A percentile compares a stretch with the other conserved stretches of the same genome.
Evolutionary conservation across 1,284 basidiomycete genomes (phyloP).

Genomic region (Tilletia caries): DNA sequence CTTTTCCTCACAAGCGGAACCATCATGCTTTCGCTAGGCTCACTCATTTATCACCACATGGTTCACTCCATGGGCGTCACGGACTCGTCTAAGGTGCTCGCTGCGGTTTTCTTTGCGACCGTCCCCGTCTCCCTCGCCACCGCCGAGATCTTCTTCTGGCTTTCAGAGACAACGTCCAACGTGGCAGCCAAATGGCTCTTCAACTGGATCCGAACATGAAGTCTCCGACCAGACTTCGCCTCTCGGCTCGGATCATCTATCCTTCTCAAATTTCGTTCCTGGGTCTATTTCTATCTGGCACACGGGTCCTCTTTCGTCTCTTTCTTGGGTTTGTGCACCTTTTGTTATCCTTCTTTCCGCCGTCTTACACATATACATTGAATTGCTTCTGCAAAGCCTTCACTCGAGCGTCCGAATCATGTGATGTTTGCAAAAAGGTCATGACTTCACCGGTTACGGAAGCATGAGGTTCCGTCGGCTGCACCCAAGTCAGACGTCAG

Average conservation of each 20-base stretch:
- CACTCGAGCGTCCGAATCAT: too few species aligned
- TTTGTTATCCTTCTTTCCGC: not conserved
- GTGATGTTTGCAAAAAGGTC: too few species aligned
- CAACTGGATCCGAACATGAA: slow-evolving; percentile 3
- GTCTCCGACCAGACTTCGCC: too few species aligned
- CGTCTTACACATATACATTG: too few species aligned
- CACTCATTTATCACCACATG: slow-evolving; percentile 14
- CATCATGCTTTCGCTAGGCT: slow-evolving; percentile 14
- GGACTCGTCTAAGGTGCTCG: not conserved
- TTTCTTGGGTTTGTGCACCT: not conserved
- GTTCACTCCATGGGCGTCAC: not conserved
- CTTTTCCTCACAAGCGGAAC: slow-evolving; percentile 11
- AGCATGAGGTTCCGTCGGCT: too few species aligned
- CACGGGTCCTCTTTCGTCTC: too few species aligned
- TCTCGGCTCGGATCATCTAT: too few species aligned
- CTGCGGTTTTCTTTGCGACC: slow-evolving; percentile 9
- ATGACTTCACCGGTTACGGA: too few species aligned
- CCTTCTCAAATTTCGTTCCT: too few species aligned
- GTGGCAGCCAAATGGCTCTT: slow-evolving; percentile 6
- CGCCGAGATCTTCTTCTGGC: slow-evolving; percentile 12
- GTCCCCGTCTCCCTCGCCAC: slow-evolving; percentile 5
- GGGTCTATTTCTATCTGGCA: too few species aligned
- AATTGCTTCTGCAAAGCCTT: too few species aligned
- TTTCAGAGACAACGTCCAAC: not conserved
- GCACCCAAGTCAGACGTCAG: too few species aligned